Conservation (phyloP, 495 filamentous ascomycete species). For the Apiosordaria backusii region DNA sequence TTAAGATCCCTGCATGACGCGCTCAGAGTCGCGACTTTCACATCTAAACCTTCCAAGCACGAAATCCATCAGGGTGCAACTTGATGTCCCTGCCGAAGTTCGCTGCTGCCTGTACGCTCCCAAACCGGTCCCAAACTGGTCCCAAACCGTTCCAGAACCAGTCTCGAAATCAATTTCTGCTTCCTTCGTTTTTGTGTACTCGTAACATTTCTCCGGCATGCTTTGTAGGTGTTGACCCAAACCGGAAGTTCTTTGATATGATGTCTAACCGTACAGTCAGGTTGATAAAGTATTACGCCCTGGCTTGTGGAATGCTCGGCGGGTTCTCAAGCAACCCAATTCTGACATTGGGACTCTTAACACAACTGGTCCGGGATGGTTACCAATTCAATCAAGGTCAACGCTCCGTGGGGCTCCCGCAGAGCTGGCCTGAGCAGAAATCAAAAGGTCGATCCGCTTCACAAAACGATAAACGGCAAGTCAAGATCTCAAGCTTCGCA, state of each 20-base stretch:
- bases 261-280: background rate
- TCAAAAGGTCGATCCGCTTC: background rate
- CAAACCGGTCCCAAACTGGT: too few species aligned
- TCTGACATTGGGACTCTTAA: too few species aligned
- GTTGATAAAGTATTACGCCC: background rate
- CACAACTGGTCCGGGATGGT: background rate
- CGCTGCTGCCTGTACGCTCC: background rate
- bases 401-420: too few species aligned
- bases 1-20: constrained; percentile 1
- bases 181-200: background rate
- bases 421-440: background rate
- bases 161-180: background rate
- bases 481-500: background rate
- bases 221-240: background rate
- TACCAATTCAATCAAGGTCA: background rate
- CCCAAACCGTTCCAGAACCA: background rate
- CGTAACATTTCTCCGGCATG: background rate
- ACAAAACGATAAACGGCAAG: background rate
- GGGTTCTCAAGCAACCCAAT: too few species aligned
- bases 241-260: background rate
- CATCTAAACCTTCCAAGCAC: background rate
- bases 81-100: background rate
- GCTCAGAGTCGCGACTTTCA: background rate
- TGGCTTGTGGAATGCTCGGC: too few species aligned
- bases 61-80: background rate